Base-by-base conservation (phyloP, 2,329 filamentous ascomycete genomes). In the Cadophora gregata region DNA sequence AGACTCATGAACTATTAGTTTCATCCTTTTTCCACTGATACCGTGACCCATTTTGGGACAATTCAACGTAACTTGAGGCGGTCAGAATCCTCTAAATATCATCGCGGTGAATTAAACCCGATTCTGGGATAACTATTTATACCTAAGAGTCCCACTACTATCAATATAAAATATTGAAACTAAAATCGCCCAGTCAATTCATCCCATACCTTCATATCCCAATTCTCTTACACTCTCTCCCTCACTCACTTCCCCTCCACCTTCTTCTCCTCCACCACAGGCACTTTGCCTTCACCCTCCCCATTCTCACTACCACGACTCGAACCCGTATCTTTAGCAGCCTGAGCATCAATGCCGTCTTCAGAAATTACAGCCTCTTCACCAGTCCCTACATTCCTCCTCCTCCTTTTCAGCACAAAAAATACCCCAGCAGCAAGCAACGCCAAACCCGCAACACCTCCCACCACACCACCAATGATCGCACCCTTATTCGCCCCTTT, bases 381-480 rank as follows among this genome's bases (percentile, higher is more conserved):
- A 19, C 38, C 38, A 16, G 6, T 3, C 1, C 38, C 8, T 19
- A 16, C 38, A 19, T n/a, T 47, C 12, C 24, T 33, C 38, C 38
- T 65, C 60, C 68, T 70, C 66, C 64, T 47, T 47, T 27, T 70
- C 27, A 65, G 21, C 19, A 59, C 60, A 25, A 67, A 42, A 8
- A 68, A 48, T 21, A 64, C 51, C 6, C 50, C 36, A 4, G 53
- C 65, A 21, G 29, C 24, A 1, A 70, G 8, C 50, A 70, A 24
- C 5, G 45, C 61, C 16, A 68, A 16, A 3, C 56, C 63, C 21
- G 65, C 42, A 10, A 69, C 21, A 25, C 67, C 65, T 42, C 69
- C 67, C 31, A 69, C 47, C n/a, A 66, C 63, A 33, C 67, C 69
- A 25, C 69, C 69, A 25, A 70, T 68, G 21, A 69, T 45, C 24